Evolutionary conservation across 805 yeast species (phyloP).

Genomic region (Kodamaea neixiangensis): DNA sequence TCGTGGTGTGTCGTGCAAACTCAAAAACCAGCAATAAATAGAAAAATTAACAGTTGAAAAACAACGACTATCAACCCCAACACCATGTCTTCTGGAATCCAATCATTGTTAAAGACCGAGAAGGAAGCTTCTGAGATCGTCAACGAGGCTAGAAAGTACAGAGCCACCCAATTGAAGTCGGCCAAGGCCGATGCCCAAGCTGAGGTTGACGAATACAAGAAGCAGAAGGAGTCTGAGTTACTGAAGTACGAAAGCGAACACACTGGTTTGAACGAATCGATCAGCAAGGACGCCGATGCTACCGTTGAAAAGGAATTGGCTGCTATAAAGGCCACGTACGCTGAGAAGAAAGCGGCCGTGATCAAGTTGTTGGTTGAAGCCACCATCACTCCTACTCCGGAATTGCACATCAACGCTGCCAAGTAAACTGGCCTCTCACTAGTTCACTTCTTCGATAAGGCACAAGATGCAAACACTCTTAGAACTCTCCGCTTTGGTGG

Average conservation of each 20-base stretch:
- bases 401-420: slow-evolving; percentile 75
- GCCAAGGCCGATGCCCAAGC: slow-evolving; percentile 91
- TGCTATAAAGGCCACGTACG: slow-evolving; percentile 64
- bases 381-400: slow-evolving; percentile 76
- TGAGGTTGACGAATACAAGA: slow-evolving; percentile 86
- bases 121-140: slow-evolving; percentile 97
- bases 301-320: slow-evolving; percentile 70
- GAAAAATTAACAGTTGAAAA: not conserved
- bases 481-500: not conserved
- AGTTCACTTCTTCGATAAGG: not conserved
- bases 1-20: slow-evolving; percentile 6
- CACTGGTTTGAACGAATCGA: slow-evolving; percentile 71
- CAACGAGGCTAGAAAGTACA: slow-evolving; percentile 87
- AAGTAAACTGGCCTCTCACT: not conserved
- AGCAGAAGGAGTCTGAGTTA: slow-evolving; percentile 80
- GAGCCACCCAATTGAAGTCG: slow-evolving; percentile 85
- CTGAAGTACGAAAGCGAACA: slow-evolving; percentile 69
- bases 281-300: slow-evolving; percentile 77
- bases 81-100: slow-evolving; percentile 30
- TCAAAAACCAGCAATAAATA: not conserved
- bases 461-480: not conserved
- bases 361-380: slow-evolving; percentile 78
- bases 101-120: slow-evolving; percentile 65
- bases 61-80: slow-evolving; percentile 3
- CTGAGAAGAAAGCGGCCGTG: slow-evolving; percentile 64